These are phyloP conservation scores for Xylaria sp. DNA, from an alignment of 495 filamentous ascomycete species.

Conservation along the genomic window DNA sequence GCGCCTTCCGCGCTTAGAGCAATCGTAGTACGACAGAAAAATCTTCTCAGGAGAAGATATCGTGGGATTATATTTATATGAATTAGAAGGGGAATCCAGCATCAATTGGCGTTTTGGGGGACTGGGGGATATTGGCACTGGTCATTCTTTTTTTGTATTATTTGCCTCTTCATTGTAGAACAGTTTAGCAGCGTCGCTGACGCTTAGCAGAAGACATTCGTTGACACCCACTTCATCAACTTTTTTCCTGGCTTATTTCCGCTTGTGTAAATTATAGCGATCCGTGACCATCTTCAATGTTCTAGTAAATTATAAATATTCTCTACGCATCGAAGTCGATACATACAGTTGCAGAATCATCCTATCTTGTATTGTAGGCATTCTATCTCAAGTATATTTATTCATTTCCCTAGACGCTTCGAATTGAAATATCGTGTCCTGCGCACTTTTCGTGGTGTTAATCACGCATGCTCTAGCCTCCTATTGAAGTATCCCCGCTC, in stretches of 20 bases:
- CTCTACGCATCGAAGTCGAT: not conserved
- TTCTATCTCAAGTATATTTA: too few species aligned
- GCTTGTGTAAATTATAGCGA: not conserved
- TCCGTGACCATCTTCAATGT: not conserved
- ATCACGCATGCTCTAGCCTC: not conserved
- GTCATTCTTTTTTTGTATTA: not conserved
- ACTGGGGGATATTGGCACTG: not conserved
- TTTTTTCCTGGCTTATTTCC: not conserved
- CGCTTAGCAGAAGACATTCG: constrained; percentile 6
- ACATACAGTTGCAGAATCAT: not conserved
- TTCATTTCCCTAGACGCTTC: too few species aligned
- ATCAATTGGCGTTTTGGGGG: constrained; percentile 6
- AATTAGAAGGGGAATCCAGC: not conserved
- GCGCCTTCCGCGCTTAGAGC: constrained; percentile 39
- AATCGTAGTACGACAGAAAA: not conserved
- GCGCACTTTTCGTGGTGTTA: too few species aligned
- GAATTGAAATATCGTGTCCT: too few species aligned
- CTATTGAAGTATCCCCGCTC: not conserved
- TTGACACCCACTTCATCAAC: not conserved
- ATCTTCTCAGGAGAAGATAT: constrained; percentile 3
- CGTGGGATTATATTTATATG: not conserved
- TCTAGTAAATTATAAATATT: not conserved
- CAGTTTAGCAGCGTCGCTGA: not conserved
- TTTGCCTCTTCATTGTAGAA: not conserved
- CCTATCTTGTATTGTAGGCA: not conserved